Evolutionary conservation across 2,329 filamentous ascomycete species (phyloP).

Genomic region (Talaromyces sp.): DNA sequence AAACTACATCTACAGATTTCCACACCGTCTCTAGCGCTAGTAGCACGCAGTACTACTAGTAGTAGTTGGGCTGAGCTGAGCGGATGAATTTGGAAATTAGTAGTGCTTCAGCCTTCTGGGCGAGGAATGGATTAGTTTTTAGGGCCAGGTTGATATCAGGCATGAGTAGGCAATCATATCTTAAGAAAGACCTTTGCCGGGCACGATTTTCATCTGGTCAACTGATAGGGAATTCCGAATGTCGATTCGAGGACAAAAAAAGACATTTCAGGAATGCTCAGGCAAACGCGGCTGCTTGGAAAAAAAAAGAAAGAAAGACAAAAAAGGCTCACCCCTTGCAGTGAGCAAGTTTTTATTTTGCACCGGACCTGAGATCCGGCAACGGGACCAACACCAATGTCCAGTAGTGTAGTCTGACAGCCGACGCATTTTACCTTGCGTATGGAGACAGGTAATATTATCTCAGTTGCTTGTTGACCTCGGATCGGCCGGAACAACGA

Average conservation of each 20-base stretch:
- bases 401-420: background rate
- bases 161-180: background rate
- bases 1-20: background rate
- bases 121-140: background rate
- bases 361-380: background rate
- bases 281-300: background rate
- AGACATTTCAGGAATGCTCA: background rate
- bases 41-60: background rate
- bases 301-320: background rate
- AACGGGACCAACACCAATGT: background rate
- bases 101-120: too few relatives aligned
- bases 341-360: background rate
- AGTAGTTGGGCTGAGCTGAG: background rate
- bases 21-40: background rate
- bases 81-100: background rate
- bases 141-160: background rate
- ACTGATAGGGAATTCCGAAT: background rate
- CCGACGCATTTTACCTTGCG: background rate
- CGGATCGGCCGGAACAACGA: background rate
- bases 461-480: background rate
- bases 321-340: background rate
- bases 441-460: background rate
- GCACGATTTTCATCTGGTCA: background rate
- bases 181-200: background rate
- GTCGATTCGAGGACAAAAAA: background rate